Base-by-base conservation (phyloP, 129 eudicot genomes). In the Oenanthe sinensis region DNA sequence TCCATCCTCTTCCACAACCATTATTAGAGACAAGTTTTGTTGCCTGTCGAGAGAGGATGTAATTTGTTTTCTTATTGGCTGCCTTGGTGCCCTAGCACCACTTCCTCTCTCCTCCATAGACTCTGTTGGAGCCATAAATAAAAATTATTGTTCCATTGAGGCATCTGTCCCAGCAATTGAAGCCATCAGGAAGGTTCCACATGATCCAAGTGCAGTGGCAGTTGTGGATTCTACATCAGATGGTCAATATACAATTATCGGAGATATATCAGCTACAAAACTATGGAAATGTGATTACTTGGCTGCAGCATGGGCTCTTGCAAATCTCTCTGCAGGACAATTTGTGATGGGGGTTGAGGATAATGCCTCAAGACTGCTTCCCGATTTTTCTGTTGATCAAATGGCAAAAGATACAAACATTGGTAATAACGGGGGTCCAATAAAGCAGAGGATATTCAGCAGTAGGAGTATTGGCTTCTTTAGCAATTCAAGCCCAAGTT, bases 301-400 rank as follows among this genome's bases (percentile, higher is more conserved):
- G 75, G 96, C 93, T 42, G 97, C 99, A 54, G 93, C 97, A 2
- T 96, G 97, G 92, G 99, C 99, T 9, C 80, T 96, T 24, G 97
- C 97, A 55, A 92, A 92, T 77, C 90, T 89, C 60, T 87, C 97
- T 13, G 97, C 97, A 0, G 97, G 91, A 9, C 96, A 92, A 45
- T 92, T 96, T 76, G 97, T 96, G 40, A 96, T 86, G 84, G 99
- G 99, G 28, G 97, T 92, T 24, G 97, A 96, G 83, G 99, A 96
- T 82, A 88, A 85, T 24, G 28, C 78, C 62, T 77, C 97, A 28
- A 76, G 86, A 67, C 72, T 86, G 62, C 78, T 80, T 63, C 92
- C 96, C 33, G 89, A 91, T 82, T 67, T 87, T 24, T 39, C 44
- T 26, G 44, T 20, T 8, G 71, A 79, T 73, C 37, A 82, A 24